phyloP scores from a whole-genome alignment of 208 protist genomes.

The Wallacemonas sp. region DNA sequence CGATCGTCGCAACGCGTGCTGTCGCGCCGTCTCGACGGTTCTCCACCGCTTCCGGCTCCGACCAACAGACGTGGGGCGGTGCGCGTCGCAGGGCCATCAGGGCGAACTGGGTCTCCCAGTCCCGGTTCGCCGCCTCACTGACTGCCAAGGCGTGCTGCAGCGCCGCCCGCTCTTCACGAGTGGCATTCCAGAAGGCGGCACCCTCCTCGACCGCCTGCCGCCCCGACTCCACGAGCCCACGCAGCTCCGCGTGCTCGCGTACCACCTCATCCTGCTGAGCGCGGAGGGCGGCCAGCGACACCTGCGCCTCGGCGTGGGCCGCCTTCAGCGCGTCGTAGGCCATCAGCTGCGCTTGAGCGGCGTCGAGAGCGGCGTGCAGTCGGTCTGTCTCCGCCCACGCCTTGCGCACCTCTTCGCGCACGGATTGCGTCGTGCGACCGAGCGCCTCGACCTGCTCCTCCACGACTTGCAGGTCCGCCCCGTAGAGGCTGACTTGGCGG shows the following conservation, averaged over 20 bases:
- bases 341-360: conserved; percentile 12
- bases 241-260: conserved; percentile 23
- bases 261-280: conserved; percentile 9
- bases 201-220: conserved; percentile 14
- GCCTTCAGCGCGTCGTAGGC: conserved; percentile 11
- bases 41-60: neutral
- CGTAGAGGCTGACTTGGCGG: conserved; percentile 12
- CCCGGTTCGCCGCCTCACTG: conserved; percentile 11
- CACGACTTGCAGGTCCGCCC: conserved; percentile 24
- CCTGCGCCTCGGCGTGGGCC: conserved; percentile 17
- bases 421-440: neutral
- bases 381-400: conserved; percentile 19
- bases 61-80: neutral
- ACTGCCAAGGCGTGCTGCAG: conserved; percentile 20
- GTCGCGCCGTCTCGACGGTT: neutral
- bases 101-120: conserved; percentile 26
- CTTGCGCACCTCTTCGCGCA: conserved; percentile 8
- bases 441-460: neutral
- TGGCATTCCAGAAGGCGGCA: conserved; percentile 22
- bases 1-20: neutral
- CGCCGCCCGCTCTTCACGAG: conserved; percentile 12
- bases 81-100: too few species aligned
- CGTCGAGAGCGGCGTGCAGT: conserved; percentile 1
- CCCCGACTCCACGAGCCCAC: conserved; percentile 10
- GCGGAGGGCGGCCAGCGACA: conserved; percentile 17